Percentiles rank a stretch among this genome's conserved stretches.
Evolutionary conservation across 768 basidiomycete species (phyloP).

Genomic region (Collybia nuda): DNA sequence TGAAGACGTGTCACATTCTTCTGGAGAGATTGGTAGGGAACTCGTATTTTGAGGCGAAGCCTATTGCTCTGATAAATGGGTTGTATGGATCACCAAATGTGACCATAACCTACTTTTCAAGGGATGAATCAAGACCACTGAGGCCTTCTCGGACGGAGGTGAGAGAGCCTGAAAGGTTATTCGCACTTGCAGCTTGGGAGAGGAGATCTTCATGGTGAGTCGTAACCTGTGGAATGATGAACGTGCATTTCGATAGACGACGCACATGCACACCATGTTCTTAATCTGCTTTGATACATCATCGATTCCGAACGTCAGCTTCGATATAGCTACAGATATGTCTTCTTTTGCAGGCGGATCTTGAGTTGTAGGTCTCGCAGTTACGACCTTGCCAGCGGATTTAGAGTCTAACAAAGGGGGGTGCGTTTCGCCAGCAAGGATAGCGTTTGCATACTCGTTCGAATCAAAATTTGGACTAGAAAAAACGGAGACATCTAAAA

Average conservation of each 20-base stretch:
- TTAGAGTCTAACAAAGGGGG: constrained; percentile 38
- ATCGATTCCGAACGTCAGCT: constrained; percentile 84
- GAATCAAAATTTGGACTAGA: constrained; percentile 76
- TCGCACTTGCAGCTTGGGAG: constrained; percentile 77
- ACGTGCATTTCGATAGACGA: background rate
- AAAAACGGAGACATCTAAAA: constrained; percentile 74
- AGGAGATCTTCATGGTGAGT: constrained; percentile 80
- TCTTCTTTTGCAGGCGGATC: constrained; percentile 76
- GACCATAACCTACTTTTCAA: constrained; percentile 62
- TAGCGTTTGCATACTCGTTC: constrained; percentile 88
- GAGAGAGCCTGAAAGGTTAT: constrained; percentile 69
- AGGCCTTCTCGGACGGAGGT: constrained; percentile 67
- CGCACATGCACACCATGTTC: constrained; percentile 56
- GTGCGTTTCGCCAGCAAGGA: constrained; percentile 83
- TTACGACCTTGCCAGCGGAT: constrained; percentile 25
- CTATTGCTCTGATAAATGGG: constrained; percentile 35
- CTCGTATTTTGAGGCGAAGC: constrained; percentile 81
- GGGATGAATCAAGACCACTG: constrained; percentile 68
- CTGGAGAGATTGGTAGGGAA: constrained; percentile 78
- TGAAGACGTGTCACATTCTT: constrained; percentile 70
- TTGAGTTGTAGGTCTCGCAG: constrained; percentile 34
- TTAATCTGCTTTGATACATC: constrained; percentile 92
- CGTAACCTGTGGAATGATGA: constrained; percentile 55
- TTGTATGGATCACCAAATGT: constrained; percentile 17
- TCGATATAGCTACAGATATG: constrained; percentile 85